A percentile compares a stretch with the other conserved stretches of the same genome.
These are phyloP conservation scores for Serendipita sp. DNA, from an alignment of 768 basidiomycete species.

Conservation along the genomic window DNA sequence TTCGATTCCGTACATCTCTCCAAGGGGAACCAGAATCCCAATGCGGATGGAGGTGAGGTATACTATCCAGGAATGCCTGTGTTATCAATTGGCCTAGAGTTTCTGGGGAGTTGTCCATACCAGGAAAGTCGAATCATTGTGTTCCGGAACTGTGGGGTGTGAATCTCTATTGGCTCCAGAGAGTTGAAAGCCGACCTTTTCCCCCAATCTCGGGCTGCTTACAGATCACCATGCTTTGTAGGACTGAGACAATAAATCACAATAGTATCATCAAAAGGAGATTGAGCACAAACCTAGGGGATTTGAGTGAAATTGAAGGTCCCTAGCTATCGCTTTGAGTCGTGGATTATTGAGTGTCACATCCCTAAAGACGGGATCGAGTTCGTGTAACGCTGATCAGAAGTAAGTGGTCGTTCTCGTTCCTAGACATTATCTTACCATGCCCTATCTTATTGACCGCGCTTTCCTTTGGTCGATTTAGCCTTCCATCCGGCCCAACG, in stretches of 20 bases:
- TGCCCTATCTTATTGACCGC: conserved; percentile 95
- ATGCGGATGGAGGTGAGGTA: conserved; percentile 77
- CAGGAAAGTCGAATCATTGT: conserved; percentile 60
- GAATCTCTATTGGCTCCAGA: neutral
- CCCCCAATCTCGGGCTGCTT: conserved; percentile 91
- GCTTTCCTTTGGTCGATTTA: conserved; percentile 37
- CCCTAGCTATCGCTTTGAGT: conserved; percentile 52
- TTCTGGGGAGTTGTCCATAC: neutral
- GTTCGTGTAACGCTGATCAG: conserved; percentile 55
- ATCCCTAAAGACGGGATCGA: conserved; percentile 66
- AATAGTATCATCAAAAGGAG: neutral
- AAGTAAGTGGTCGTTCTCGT: neutral
- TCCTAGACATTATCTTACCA: conserved; percentile 29
- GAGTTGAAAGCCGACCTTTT: conserved; percentile 39
- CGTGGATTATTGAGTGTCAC: conserved; percentile 69
- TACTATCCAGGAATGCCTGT: conserved; percentile 35
- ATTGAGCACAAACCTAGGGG: conserved; percentile 60
- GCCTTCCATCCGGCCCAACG: conserved; percentile 47
- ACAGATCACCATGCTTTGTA: conserved; percentile 92
- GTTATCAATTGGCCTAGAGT: neutral
- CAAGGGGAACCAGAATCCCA: conserved; percentile 81
- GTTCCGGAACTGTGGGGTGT: conserved; percentile 53
- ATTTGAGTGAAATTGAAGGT: conserved; percentile 70
- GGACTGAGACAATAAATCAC: conserved; percentile 29
- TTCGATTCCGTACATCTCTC: conserved; percentile 58